Conservation (phyloP, 2,329 filamentous ascomycete genomes). For the Paraconiothyrium brasiliense region DNA sequence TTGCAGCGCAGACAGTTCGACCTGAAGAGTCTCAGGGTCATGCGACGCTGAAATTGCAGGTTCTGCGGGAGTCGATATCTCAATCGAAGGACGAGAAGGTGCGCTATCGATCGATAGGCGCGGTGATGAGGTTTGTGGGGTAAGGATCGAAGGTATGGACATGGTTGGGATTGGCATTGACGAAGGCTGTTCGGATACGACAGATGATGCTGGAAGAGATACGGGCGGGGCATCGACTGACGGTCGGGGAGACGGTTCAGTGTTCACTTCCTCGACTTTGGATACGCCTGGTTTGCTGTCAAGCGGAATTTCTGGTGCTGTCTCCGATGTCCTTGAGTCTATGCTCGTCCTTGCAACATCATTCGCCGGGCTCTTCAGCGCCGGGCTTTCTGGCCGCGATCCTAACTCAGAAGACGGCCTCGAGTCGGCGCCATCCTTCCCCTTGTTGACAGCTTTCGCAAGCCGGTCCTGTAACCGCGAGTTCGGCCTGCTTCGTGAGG, state of each 20-base stretch:
- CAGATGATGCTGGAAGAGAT: slow-evolving; percentile 26
- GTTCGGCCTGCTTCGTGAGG: slow-evolving; percentile 73
- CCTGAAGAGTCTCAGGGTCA: slow-evolving; percentile 50
- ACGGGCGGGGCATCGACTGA: slow-evolving; percentile 37
- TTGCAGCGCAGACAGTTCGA: slow-evolving; percentile 59
- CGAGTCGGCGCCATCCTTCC: slow-evolving; percentile 62
- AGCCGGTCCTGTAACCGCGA: slow-evolving; percentile 89
- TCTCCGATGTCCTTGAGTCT: slow-evolving; percentile 51
- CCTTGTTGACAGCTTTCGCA: slow-evolving; percentile 84
- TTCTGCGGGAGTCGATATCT: slow-evolving; percentile 40
- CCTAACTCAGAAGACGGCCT: slow-evolving; percentile 60
- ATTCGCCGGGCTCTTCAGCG: slow-evolving; percentile 42
- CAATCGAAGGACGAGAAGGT: slow-evolving; percentile 42
- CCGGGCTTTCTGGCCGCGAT: slow-evolving; percentile 65
- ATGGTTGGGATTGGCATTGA: slow-evolving; percentile 39
- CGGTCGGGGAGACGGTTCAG: slow-evolving; percentile 29
- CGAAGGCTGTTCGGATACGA: slow-evolving; percentile 50
- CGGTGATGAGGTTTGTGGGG: slow-evolving; percentile 38
- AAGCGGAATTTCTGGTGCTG: slow-evolving; percentile 29
- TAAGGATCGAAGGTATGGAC: slow-evolving; percentile 44
- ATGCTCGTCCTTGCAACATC: slow-evolving; percentile 57
- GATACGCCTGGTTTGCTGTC: slow-evolving; percentile 20
- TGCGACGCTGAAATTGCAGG: slow-evolving; percentile 39
- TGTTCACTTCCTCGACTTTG: slow-evolving; percentile 16
- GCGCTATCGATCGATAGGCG: slow-evolving; percentile 47